phyloP scores from a whole-genome alignment of 192 early-diverging fungal species.

The Fimicolochytrium jonesii region DNA sequence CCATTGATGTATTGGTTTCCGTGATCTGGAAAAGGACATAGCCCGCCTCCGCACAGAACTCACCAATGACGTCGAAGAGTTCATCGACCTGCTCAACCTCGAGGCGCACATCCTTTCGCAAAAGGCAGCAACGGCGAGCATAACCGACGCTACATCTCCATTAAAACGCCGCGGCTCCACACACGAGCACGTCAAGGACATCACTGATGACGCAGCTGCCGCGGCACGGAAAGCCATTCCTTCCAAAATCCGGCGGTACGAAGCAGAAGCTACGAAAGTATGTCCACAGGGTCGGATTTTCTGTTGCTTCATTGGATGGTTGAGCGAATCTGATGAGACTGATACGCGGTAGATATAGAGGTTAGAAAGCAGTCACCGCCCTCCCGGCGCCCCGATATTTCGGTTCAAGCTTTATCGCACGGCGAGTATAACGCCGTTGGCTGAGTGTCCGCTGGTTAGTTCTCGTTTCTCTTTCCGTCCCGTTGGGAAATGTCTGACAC shows the following conservation, averaged over 20 bases:
- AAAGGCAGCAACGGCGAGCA: background rate
- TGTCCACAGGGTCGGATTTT: too few species aligned
- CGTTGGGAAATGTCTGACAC: background rate
- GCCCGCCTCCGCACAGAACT: background rate
- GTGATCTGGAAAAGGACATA: background rate
- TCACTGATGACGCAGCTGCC: too few species aligned
- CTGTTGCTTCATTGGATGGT: too few species aligned
- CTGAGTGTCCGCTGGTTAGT: background rate
- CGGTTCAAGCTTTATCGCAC: background rate
- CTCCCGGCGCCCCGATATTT: background rate
- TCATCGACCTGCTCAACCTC: too few species aligned
- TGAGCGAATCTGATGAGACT: too few species aligned
- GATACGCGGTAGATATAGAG: too few species aligned
- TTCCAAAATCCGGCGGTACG: too few species aligned
- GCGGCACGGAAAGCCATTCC: too few species aligned
- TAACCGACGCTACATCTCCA: background rate
- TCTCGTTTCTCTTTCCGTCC: too few species aligned
- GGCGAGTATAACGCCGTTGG: background rate
- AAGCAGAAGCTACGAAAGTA: too few species aligned
- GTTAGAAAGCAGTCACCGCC: conserved; percentile 2
- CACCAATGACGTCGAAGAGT: background rate
- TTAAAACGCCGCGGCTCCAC: background rate
- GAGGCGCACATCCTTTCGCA: too few species aligned
- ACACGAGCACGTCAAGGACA: background rate
- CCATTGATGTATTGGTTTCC: background rate